phyloP scores from a whole-genome alignment of 257 asterid species.

The Solanum etuberosum region DNA sequence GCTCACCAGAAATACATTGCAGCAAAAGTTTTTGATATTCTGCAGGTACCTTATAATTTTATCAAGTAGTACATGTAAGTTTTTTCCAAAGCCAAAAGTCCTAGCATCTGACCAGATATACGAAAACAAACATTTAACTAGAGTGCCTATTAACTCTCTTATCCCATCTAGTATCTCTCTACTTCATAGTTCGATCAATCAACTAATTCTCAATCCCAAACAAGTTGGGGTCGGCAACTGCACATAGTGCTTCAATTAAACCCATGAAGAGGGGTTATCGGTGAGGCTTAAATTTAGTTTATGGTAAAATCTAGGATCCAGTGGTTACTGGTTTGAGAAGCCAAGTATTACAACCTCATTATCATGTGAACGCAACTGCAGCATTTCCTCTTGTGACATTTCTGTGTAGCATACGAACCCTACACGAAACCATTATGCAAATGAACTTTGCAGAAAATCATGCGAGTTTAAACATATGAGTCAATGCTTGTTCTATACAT shows the following conservation, averaged over 20 bases:
- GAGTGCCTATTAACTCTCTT: neutral
- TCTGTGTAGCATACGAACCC: neutral
- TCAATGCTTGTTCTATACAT: neutral
- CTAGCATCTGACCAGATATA: neutral
- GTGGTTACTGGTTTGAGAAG: neutral
- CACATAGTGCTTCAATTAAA: neutral
- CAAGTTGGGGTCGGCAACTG: neutral
- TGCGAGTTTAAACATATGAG: neutral
- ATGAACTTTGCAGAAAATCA: neutral
- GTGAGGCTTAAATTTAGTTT: neutral
- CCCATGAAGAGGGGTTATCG: neutral
- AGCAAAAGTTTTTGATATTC: constrained; percentile 78
- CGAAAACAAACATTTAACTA: neutral
- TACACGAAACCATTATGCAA: neutral
- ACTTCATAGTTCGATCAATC: neutral
- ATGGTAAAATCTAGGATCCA: neutral
- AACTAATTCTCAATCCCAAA: neutral
- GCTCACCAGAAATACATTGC: constrained; percentile 67
- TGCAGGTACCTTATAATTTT: constrained; percentile 46
- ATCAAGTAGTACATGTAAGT: neutral
- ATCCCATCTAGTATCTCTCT: neutral
- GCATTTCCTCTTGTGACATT: neutral
- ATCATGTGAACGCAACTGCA: neutral
- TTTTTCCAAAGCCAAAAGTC: neutral
- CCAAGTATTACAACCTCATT: neutral